A percentile compares a stretch with the other conserved stretches of the same genome.
phyloP scores from a whole-genome alignment of 495 filamentous ascomycete species.

The Bathelium albidoporum region DNA sequence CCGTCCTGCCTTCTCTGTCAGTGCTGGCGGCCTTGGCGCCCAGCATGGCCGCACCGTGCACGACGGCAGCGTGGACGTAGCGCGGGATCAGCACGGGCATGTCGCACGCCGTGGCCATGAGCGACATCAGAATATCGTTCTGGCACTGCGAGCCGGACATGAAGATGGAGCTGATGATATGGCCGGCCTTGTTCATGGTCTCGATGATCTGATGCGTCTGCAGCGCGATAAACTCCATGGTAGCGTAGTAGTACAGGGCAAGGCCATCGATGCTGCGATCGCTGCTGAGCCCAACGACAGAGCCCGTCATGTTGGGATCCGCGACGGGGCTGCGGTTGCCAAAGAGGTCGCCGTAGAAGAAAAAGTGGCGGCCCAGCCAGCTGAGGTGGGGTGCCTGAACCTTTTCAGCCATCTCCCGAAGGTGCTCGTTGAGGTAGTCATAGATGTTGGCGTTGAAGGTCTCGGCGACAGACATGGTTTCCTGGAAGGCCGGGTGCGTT shows the following conservation, averaged over 20 bases:
- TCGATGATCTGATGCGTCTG: constrained; percentile 94
- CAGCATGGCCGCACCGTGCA: constrained; percentile 93
- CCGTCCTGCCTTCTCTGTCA: constrained; percentile 57
- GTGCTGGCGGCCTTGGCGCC: constrained; percentile 81
- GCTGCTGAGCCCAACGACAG: constrained; percentile 71
- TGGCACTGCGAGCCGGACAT: constrained; percentile 98
- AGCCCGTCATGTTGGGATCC: constrained; percentile 81
- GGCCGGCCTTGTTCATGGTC: constrained; percentile 77
- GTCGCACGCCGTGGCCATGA: constrained; percentile 80
- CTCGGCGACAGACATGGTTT: constrained; percentile 64
- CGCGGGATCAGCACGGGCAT: constrained; percentile 87
- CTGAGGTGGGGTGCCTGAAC: constrained; percentile 61
- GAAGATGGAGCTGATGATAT: constrained; percentile 82
- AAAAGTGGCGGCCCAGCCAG: constrained; percentile 84
- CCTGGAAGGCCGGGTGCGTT: constrained; percentile 78
- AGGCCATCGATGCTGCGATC: constrained; percentile 79
- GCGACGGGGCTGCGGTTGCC: constrained; percentile 92
- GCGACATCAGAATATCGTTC: constrained; percentile 79
- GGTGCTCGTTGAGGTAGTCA: constrained; percentile 84
- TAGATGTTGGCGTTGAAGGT: constrained; percentile 76
- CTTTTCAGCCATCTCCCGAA: constrained; percentile 60
- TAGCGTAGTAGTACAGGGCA: constrained; percentile 82
- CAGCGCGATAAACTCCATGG: constrained; percentile 93
- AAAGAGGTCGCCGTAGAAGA: constrained; percentile 98
- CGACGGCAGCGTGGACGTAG: constrained; percentile 92